Evolutionary conservation across 805 yeast genomes (phyloP).

Genomic region (Candida morakotiae): DNA sequence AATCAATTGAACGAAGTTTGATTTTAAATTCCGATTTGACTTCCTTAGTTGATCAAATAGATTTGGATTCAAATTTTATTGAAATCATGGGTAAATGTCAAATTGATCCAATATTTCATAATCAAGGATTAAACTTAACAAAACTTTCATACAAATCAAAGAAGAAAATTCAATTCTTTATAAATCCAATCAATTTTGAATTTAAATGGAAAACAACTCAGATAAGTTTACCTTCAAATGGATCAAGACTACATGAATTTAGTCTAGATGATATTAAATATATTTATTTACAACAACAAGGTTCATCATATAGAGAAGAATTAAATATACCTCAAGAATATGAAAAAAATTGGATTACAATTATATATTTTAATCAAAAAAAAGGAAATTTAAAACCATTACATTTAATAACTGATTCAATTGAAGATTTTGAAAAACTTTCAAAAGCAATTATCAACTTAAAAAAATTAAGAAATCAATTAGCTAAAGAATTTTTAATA

Average conservation of each 20-base stretch:
- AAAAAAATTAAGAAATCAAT: constrained; percentile 58
- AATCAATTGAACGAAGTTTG: constrained; percentile 4
- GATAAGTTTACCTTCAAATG: constrained; percentile 16
- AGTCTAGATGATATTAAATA: constrained; percentile 61
- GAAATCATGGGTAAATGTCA: constrained; percentile 14
- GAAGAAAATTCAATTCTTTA: constrained; percentile 51
- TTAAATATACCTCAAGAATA: constrained; percentile 66
- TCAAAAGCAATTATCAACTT: constrained; percentile 56
- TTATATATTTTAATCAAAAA: constrained; percentile 61
- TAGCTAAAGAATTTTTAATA: constrained; percentile 52
- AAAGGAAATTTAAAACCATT: constrained; percentile 69
- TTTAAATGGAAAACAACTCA: constrained; percentile 45
- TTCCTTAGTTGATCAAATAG: constrained; percentile 6
- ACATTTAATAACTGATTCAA: constrained; percentile 71
- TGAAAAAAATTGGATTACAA: constrained; percentile 71
- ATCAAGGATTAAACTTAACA: constrained; percentile 58
- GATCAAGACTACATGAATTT: constrained; percentile 26
- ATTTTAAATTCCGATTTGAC: background rate
- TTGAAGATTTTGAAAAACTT: constrained; percentile 52
- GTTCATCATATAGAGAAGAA: constrained; percentile 83
- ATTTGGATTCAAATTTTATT: constrained; percentile 11
- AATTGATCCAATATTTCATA: constrained; percentile 45
- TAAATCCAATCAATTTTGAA: constrained; percentile 52
- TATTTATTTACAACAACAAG: constrained; percentile 62
- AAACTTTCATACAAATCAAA: constrained; percentile 70